Conservation (phyloP, 1,139 yeast genomes). For the Hansenula lynferdii region DNA sequence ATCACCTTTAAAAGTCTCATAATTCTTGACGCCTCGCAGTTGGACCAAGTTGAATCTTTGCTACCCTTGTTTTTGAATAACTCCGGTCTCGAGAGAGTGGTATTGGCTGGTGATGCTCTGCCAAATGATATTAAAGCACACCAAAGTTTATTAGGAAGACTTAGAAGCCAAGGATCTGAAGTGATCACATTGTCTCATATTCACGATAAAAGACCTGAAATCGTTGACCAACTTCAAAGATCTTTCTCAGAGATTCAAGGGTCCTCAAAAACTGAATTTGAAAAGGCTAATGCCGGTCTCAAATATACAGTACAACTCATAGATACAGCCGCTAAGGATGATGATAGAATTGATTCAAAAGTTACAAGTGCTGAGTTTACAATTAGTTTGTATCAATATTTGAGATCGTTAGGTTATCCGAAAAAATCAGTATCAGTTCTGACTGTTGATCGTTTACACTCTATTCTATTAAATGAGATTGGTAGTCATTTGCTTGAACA, state of each 20-base stretch:
- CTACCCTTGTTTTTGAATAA: conserved; percentile 21
- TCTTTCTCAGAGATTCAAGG: not conserved
- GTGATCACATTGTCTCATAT: not conserved
- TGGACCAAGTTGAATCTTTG: conserved; percentile 30
- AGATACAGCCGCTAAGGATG: conserved; percentile 28
- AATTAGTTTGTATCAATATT: conserved; percentile 41
- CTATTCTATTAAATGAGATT: conserved; percentile 12
- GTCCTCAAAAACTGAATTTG: not conserved
- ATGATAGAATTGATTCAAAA: conserved; percentile 30
- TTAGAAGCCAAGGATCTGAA: not conserved
- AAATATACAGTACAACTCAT: conserved; percentile 33
- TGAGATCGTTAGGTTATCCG: conserved; percentile 44
- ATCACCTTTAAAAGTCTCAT: conserved; percentile 27
- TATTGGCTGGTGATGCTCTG: conserved; percentile 30
- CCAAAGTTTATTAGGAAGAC: not conserved
- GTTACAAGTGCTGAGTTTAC: conserved; percentile 53
- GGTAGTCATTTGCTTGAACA: conserved; percentile 2
- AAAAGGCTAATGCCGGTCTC: conserved; percentile 38
- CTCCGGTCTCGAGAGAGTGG: conserved; percentile 22
- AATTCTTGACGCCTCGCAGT: conserved; percentile 30
- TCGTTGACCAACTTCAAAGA: not conserved
- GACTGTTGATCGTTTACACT: conserved; percentile 36
- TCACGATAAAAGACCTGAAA: not conserved
- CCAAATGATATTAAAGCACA: not conserved
- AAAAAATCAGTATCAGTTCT: conserved; percentile 34